Evolutionary conservation across 805 yeast genomes (phyloP).

Genomic region (Kodamaea kakaduensis): DNA sequence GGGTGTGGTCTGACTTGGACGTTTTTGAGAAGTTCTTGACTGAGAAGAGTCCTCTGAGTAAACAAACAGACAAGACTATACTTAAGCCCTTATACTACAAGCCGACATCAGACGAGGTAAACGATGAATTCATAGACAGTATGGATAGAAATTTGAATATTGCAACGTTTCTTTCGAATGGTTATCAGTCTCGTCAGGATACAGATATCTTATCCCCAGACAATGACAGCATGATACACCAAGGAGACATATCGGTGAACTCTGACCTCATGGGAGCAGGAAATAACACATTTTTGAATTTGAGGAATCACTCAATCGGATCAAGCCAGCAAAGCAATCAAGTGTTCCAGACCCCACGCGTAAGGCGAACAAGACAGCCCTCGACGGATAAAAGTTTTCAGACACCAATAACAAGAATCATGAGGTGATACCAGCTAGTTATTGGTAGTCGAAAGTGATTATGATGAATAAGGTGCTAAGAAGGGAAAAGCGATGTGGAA

Average conservation of each 20-base stretch:
- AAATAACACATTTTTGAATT: conserved; percentile 23
- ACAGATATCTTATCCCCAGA: conserved; percentile 16
- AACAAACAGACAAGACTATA: conserved; percentile 29
- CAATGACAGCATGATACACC: conserved; percentile 28
- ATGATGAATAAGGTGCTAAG: no score
- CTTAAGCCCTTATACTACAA: conserved; percentile 24
- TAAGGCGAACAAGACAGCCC: conserved; percentile 35
- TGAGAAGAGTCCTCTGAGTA: conserved; percentile 15
- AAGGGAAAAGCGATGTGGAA: no score
- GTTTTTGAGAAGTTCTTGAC: conserved; percentile 26
- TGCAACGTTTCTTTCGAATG: conserved; percentile 33
- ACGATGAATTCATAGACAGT: conserved; percentile 10
- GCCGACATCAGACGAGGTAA: conserved; percentile 14
- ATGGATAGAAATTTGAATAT: conserved; percentile 16
- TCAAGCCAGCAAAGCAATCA: conserved; percentile 9
- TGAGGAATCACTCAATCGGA: conserved; percentile 16
- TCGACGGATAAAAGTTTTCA: conserved; percentile 38
- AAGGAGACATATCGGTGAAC: conserved; percentile 33
- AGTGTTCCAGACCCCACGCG: conserved; percentile 35
- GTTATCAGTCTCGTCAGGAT: conserved; percentile 15
- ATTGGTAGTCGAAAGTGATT: no score
- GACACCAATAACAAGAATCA: conserved; percentile 39
- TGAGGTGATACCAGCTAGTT: no score
- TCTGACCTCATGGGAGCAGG: conserved; percentile 24
- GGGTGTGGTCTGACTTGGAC: conserved; percentile 34